Percentiles rank a stretch among this genome's conserved stretches.
Evolutionary conservation across 2,329 filamentous ascomycete species (phyloP).

Genomic region (Verticillium longisporum): DNA sequence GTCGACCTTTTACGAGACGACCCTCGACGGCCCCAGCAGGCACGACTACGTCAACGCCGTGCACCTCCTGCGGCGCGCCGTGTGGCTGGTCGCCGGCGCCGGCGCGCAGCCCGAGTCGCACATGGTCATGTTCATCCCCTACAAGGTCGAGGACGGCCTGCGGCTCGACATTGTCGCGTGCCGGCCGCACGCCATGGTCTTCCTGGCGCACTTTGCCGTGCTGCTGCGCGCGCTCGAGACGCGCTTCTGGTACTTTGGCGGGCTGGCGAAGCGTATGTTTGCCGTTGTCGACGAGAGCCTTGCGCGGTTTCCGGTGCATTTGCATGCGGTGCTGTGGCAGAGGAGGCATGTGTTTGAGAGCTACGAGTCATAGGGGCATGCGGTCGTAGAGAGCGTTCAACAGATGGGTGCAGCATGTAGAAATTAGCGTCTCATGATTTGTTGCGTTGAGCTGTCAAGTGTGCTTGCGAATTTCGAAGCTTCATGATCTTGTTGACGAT

Average conservation of each 20-base stretch:
- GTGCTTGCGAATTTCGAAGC: too few species aligned
- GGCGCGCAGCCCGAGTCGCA: conserved; percentile 16
- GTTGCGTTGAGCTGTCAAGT: too few species aligned
- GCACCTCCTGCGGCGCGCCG: conserved; percentile 9
- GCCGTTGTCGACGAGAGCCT: conserved; percentile 12
- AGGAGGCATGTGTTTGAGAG: conserved; percentile 3
- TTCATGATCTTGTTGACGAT: too few species aligned
- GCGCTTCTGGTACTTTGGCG: conserved; percentile 17
- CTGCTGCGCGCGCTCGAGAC: conserved; percentile 17
- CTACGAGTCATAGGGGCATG: background rate
- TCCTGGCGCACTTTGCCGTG: conserved; percentile 18
- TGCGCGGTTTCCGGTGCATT: background rate
- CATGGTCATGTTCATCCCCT: conserved; percentile 17
- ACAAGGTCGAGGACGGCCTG: conserved; percentile 16
- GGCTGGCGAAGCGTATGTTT: conserved; percentile 17
- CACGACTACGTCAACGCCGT: conserved; percentile 15
- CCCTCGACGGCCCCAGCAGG: conserved; percentile 2
- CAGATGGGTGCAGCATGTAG: too few species aligned
- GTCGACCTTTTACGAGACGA: background rate
- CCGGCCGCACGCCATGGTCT: conserved; percentile 16
- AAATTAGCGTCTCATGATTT: too few species aligned
- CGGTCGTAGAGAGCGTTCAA: too few species aligned
- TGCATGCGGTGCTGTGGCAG: conserved; percentile 5
- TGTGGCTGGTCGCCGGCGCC: conserved; percentile 13
- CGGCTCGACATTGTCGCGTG: conserved; percentile 17